phyloP scores from a whole-genome alignment of 306 rosid species.

The Alnus rubra region DNA sequence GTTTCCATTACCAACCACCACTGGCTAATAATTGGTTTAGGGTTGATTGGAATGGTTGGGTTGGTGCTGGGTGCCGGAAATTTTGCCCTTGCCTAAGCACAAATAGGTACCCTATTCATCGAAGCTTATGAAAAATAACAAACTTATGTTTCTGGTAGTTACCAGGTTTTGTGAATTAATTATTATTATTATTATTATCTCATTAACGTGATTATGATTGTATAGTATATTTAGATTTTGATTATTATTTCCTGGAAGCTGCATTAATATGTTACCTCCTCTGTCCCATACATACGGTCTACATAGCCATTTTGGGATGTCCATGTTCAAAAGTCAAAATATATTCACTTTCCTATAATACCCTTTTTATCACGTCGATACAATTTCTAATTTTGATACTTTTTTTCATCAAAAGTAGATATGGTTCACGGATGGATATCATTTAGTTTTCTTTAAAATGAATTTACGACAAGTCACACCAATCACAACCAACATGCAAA shows the following conservation, averaged over 20 bases:
- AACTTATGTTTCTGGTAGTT: background rate
- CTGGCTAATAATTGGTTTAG: too few species aligned
- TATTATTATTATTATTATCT: background rate
- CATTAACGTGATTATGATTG: background rate
- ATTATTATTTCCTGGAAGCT: background rate
- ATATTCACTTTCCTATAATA: background rate
- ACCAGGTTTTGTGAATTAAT: background rate
- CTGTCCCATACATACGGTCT: background rate
- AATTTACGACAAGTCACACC: background rate
- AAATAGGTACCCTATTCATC: too few species aligned
- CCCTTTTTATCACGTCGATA: background rate
- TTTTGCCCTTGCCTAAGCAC: too few species aligned
- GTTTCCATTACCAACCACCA: too few species aligned
- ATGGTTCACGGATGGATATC: background rate
- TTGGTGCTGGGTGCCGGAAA: too few species aligned
- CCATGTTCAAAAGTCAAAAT: background rate
- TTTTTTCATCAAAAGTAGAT: background rate
- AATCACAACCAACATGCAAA: slow-evolving; percentile 24
- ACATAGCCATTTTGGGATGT: background rate
- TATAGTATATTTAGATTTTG: background rate
- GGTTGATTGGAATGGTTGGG: too few species aligned
- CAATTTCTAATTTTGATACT: too few species aligned
- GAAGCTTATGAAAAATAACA: too few species aligned
- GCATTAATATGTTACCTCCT: background rate
- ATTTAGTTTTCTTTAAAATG: background rate